Conservation (phyloP, 2,329 filamentous ascomycete species). For the Penicillium sp. region DNA sequence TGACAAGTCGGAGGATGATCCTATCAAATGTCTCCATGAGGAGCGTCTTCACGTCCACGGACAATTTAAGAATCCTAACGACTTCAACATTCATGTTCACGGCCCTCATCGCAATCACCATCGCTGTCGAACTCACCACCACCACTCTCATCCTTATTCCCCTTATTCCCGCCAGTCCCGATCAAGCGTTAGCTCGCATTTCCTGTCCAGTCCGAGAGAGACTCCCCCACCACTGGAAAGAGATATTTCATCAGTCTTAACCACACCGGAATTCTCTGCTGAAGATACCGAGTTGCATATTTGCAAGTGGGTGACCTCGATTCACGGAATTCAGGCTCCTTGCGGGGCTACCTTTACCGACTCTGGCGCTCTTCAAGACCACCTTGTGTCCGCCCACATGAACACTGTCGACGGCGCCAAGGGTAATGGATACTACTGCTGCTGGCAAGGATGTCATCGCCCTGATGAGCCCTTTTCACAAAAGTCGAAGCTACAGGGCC, state of each 20-base stretch:
- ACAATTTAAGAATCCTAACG: slow-evolving; percentile 32
- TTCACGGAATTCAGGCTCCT: slow-evolving; percentile 28
- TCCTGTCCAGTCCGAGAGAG: slow-evolving; percentile 39
- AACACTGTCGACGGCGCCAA: slow-evolving; percentile 39
- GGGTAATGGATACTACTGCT: slow-evolving; percentile 47
- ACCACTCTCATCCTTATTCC: slow-evolving; percentile 38
- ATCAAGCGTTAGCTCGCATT: slow-evolving; percentile 40
- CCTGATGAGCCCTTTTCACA: slow-evolving; percentile 48
- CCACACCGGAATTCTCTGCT: slow-evolving; percentile 37
- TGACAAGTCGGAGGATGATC: slow-evolving; percentile 24
- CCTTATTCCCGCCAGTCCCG: slow-evolving; percentile 40
- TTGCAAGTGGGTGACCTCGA: slow-evolving; percentile 39
- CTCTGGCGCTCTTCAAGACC: slow-evolving; percentile 42
- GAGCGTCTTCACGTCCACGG: slow-evolving; percentile 33
- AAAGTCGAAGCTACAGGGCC: slow-evolving; percentile 48
- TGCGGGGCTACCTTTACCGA: slow-evolving; percentile 42
- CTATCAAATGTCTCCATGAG: slow-evolving; percentile 34
- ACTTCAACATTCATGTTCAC: slow-evolving; percentile 22
- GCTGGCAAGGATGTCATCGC: slow-evolving; percentile 46
- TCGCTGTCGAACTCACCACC: slow-evolving; percentile 35
- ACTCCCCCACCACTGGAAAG: slow-evolving; percentile 40
- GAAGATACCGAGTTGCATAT: slow-evolving; percentile 37
- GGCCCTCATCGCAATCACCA: slow-evolving; percentile 38
- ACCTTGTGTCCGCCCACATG: slow-evolving; percentile 41
- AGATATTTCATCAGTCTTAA: slow-evolving; percentile 37